phyloP scores from a whole-genome alignment of 805 yeast species.

The Myxozyma kluyveri region DNA sequence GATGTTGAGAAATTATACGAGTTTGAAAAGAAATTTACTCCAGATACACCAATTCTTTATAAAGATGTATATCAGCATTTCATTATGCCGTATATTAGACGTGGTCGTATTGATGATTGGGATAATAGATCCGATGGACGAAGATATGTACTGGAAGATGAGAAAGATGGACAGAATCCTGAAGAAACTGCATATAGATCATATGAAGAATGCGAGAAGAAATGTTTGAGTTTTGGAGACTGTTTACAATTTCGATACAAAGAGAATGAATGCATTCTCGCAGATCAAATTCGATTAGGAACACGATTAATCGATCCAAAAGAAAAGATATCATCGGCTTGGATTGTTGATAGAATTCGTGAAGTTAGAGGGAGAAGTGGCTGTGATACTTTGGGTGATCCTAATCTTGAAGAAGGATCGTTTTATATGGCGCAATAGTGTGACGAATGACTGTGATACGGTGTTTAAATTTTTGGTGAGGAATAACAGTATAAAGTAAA shows the following conservation, averaged over 20 bases:
- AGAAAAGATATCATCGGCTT: conserved; percentile 34
- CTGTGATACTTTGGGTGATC: conserved; percentile 31
- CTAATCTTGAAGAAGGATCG: conserved; percentile 10
- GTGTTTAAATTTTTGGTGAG: no score
- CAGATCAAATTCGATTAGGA: conserved; percentile 18
- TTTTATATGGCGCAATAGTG: no score
- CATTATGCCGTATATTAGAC: conserved; percentile 35
- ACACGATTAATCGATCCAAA: conserved; percentile 11
- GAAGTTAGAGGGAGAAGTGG: conserved; percentile 25
- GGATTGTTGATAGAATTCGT: conserved; percentile 38
- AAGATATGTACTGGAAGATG: background rate
- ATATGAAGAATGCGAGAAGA: conserved; percentile 16
- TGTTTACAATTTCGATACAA: conserved; percentile 30
- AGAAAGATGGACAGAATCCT: background rate
- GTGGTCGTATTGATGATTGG: conserved; percentile 33
- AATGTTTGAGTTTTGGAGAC: conserved; percentile 28
- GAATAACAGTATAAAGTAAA: no score
- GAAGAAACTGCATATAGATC: conserved; percentile 9
- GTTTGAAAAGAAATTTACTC: conserved; percentile 36
- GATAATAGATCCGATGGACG: conserved; percentile 26
- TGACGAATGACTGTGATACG: no score
- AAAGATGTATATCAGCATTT: conserved; percentile 39
- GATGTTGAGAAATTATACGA: conserved; percentile 34
- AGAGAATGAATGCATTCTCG: conserved; percentile 10
- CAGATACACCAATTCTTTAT: conserved; percentile 28